Evolutionary conservation across 805 yeast genomes (phyloP).

Genomic region (Ogataea pignaliae): DNA sequence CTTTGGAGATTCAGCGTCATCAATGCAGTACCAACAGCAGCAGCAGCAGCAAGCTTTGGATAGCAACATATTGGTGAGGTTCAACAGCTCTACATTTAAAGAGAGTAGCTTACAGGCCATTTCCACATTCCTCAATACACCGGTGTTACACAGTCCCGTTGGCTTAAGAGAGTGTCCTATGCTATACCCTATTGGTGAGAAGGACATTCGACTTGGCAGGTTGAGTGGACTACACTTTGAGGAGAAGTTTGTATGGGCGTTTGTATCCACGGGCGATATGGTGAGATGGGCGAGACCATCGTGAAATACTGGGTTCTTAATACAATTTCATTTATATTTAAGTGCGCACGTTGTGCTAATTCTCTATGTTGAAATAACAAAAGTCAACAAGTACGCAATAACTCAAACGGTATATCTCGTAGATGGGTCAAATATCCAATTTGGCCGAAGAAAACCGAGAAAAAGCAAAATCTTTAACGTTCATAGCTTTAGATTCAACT

Average conservation of each 20-base stretch:
- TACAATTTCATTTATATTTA: too few relatives aligned
- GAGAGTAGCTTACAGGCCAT: not conserved
- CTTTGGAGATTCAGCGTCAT: not conserved
- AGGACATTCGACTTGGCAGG: slow-evolving; percentile 31
- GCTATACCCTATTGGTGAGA: slow-evolving; percentile 31
- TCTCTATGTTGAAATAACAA: too few relatives aligned
- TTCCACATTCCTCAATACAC: not conserved
- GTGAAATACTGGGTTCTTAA: too few relatives aligned
- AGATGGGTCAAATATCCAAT: too few relatives aligned
- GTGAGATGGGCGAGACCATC: slow-evolving; percentile 35
- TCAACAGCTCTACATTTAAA: too few relatives aligned
- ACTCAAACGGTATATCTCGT: too few relatives aligned
- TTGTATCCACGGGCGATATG: slow-evolving; percentile 33
- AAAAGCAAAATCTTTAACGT: too few relatives aligned
- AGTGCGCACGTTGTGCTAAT: too few relatives aligned
- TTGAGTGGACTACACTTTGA: slow-evolving; percentile 29
- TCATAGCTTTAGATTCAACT: too few relatives aligned
- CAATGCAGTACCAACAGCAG: slow-evolving; percentile 2
- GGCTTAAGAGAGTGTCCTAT: slow-evolving; percentile 26
- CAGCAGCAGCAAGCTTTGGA: not conserved
- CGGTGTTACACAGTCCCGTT: slow-evolving; percentile 22
- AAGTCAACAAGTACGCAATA: too few relatives aligned
- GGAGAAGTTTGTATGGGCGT: slow-evolving; percentile 32
- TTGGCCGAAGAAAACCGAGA: too few relatives aligned
- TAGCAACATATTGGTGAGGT: too few relatives aligned